Evolutionary conservation across 2,329 filamentous ascomycete genomes (phyloP), one percentile per base, ranked within the genome.

Genomic region (Drechslera avenae): DNA sequence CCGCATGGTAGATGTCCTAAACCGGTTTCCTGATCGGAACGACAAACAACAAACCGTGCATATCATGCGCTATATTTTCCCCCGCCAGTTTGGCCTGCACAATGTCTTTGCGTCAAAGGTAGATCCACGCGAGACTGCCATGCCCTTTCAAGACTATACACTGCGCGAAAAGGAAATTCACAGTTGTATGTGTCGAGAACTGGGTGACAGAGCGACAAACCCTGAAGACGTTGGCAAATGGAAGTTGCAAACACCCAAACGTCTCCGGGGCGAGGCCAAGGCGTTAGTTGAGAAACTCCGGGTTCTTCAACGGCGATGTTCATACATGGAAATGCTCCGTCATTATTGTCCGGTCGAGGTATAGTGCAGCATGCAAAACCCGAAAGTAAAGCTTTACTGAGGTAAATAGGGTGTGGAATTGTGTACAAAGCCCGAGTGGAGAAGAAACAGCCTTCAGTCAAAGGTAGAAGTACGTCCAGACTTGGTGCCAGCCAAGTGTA

Each of bases 41-140:
- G 76, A 83, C 61, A 64, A 77, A 1, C 66, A 73, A 10, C 82
- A 87, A 56, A 89, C 86, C 0, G 67, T 85, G 9, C 89, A 88
- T 60, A 75, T 96, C 16, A 84, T 96, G 83, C 94, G 93, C 79
- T 93, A 97, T 72, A 86, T 99, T 1, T 99, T 99, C 62, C 94
- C 94, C 26, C 82, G 87, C 9, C 92, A 97, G 66, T 97, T 96
- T 66, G 84, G 85, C 12, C 77, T 99, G 3, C 91, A 96, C 67
- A 99, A 97, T 72, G 91, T 88, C n/a, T 97, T 97, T 68, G 91
- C 86, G 0, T 89, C 86, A 4, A 75, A 78, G 3, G 80, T 88
- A 13, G 82, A 94, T 68, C 69, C 68, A 17, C 81, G 75, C 40
- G 83, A 89, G 63, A 93, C 87, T 0, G 78, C 84, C 0, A 88